Base-by-base conservation (phyloP, 345 rosid genomes). In the Bruguiera sexangula region DNA sequence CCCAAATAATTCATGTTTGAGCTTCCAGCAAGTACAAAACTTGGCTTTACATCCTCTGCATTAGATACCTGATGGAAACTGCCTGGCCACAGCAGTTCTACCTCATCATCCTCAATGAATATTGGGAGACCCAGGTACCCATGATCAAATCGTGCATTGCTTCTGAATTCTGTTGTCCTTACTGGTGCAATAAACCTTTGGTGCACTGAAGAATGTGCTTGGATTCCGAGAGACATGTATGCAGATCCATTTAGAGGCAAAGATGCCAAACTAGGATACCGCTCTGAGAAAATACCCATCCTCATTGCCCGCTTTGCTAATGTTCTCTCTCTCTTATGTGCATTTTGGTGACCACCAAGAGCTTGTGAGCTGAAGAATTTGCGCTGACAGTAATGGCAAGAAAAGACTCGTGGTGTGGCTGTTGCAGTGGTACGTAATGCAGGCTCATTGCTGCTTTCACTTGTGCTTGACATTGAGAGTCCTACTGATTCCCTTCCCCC, bases 81-180 rank as follows among this genome's bases (percentile, higher is more conserved):
- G 60, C 96, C 96, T 0, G 92, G 96, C 92, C 96, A 89, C 7
- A 87, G 66, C 67, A 85, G 62, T 79, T 86, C 92, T 8, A 83
- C 78, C 68, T 83, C 87, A 15, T 87, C 88, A 1, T 86, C 92
- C 58, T 89, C 90, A 55, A 83, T 6, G 50, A 67, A 84, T 26
- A 83, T 69, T 2, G 92, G 90, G 26, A 78, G 56, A 68, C 89
- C 79, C 4, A 79, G 69, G 75, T 76, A 80, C 1, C 85, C 85
- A 0, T 86, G 81, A 69, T 83, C 84, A 30, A 80, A 84, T 73
- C 83, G 84, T 2, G 87, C 80, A 60, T 67, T 73, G 81, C 69
- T 84, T 67, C 85, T 85, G 18, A 75, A 62, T 11, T 83, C 90
- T 39, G 59, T 72, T n/a, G 84, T 65, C 74, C 84, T 76, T 37